A percentile compares a stretch with the other conserved stretches of the same genome.
These are phyloP conservation scores for Amanita rimosa DNA, from an alignment of 768 basidiomycete genomes.

Conservation along the genomic window DNA sequence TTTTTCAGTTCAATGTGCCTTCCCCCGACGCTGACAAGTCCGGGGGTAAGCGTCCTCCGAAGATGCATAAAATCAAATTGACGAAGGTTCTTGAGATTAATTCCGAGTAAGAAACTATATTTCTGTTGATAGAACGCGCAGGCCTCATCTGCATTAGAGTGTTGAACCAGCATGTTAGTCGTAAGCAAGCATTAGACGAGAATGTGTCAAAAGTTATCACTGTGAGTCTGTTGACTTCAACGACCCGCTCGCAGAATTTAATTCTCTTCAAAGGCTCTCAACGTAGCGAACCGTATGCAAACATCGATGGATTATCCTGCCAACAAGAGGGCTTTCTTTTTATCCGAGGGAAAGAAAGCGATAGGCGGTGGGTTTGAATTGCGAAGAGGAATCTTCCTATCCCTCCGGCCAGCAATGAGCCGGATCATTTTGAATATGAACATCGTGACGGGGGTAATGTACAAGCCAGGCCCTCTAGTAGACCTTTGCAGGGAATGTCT, in stretches of 20 bases:
- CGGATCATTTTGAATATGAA: conserved; percentile 66
- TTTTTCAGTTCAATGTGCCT: conserved; percentile 48
- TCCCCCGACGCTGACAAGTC: conserved; percentile 28
- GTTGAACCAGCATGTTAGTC: conserved; percentile 46
- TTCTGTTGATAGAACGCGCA: neutral
- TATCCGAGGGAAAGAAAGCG: conserved; percentile 34
- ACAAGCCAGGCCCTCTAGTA: conserved; percentile 49
- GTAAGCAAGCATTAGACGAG: conserved; percentile 59
- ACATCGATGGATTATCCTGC: conserved; percentile 58
- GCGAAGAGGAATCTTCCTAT: conserved; percentile 78
- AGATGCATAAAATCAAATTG: conserved; percentile 56
- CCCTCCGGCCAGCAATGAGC: conserved; percentile 58
- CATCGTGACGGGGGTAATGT: conserved; percentile 69
- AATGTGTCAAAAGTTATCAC: conserved; percentile 48
- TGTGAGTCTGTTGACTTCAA: conserved; percentile 17
- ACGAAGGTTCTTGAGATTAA: conserved; percentile 47
- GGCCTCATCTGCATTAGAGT: conserved; percentile 27
- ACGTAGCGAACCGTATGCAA: conserved; percentile 67
- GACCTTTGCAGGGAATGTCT: conserved; percentile 47
- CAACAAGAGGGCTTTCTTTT: conserved; percentile 68
- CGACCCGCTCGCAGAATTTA: neutral
- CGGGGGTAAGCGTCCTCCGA: conserved; percentile 33
- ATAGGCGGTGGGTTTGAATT: conserved; percentile 56
- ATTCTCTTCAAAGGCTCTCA: conserved; percentile 40
- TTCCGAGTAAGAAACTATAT: conserved; percentile 19